These are phyloP conservation scores for Schizonepeta tenuifolia DNA, from an alignment of 257 asterid genomes.

Conservation along the genomic window DNA sequence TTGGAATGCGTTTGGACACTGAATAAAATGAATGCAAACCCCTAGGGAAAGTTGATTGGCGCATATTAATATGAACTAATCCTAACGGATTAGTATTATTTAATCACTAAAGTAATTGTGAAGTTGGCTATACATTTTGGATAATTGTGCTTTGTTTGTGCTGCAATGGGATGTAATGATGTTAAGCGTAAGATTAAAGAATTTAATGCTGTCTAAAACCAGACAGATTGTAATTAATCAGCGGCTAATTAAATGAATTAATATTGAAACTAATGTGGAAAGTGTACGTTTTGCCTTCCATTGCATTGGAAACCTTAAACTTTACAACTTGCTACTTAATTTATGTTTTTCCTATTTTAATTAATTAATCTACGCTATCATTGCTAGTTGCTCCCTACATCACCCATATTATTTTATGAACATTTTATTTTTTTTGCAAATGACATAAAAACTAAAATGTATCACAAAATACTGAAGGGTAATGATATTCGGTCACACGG, in stretches of 20 bases:
- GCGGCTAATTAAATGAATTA: not conserved
- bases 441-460: too few relatives aligned
- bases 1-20: not conserved
- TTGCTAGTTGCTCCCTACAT: constrained; percentile 5
- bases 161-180: constrained; percentile 37
- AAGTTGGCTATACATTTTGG: constrained; percentile 21
- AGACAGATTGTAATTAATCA: constrained; percentile 21
- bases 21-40: constrained; percentile 7
- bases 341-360: too few relatives aligned
- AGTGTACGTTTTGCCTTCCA: constrained; percentile 26
- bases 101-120: constrained; percentile 9
- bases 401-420: too few relatives aligned
- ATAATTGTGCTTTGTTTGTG: constrained; percentile 18
- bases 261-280: constrained; percentile 16
- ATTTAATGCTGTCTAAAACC: not conserved
- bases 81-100: not conserved
- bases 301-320: constrained; percentile 25
- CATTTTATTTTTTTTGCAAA: too few relatives aligned
- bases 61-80: not conserved
- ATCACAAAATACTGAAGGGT: too few relatives aligned
- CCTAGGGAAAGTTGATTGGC: not conserved
- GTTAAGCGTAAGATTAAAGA: constrained; percentile 26
- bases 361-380: too few relatives aligned
- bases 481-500: too few relatives aligned
- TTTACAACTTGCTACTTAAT: constrained; percentile 26